phyloP scores from a whole-genome alignment of 208 protist genomes.

The Acanthamoeba castellanii region DNA sequence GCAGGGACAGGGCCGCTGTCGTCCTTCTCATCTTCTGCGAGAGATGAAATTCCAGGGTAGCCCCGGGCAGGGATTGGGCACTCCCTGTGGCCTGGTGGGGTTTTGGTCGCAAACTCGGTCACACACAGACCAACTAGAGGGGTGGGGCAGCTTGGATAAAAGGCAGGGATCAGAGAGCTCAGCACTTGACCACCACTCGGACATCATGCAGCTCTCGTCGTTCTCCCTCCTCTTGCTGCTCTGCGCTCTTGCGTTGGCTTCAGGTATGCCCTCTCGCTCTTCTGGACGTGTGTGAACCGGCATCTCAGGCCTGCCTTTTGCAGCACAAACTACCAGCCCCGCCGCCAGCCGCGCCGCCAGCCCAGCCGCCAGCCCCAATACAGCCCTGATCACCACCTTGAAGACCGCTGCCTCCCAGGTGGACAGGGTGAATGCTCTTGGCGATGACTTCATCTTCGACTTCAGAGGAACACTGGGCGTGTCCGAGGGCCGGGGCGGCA shows the following conservation, averaged over 20 bases:
- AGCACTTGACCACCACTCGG: no score
- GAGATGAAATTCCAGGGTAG: neutral
- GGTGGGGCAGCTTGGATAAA: no score
- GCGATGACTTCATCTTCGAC: conserved; percentile 52
- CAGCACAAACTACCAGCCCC: conserved; percentile 14
- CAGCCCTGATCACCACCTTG: neutral
- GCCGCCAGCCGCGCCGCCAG: neutral
- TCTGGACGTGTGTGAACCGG: neutral
- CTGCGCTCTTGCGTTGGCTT: neutral
- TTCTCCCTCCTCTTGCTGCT: neutral
- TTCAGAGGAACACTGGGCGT: neutral
- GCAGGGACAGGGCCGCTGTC: no score
- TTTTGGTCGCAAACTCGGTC: no score
- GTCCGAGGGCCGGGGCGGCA: conserved; percentile 15
- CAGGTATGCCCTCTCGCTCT: neutral
- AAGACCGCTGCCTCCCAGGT: neutral
- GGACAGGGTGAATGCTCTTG: neutral
- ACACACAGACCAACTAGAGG: no score
- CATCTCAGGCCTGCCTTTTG: no score
- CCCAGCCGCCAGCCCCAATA: neutral
- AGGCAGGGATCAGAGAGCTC: no score
- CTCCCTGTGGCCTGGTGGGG: no score
- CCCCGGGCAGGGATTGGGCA: no score
- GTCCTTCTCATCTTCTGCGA: no score
- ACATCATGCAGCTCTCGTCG: neutral